These are phyloP conservation scores for Laetiporus sulphureus DNA, from an alignment of 1,284 basidiomycete species.

Conservation along the genomic window DNA sequence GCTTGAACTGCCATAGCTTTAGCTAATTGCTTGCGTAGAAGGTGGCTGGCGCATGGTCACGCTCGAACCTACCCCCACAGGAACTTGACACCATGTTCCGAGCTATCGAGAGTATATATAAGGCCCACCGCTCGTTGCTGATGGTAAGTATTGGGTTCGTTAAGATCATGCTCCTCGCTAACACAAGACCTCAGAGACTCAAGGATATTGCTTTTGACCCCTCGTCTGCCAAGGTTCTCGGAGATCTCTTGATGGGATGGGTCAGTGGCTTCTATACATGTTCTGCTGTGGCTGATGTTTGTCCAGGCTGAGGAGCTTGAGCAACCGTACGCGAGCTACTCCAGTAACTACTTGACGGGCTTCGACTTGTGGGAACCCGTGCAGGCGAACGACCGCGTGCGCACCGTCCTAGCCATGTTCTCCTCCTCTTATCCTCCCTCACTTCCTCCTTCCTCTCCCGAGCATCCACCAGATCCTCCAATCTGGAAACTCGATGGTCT, in stretches of 20 bases:
- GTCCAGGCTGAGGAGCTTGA: conserved; percentile 85
- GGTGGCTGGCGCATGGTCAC: conserved; percentile 95
- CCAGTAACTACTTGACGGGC: conserved; percentile 63
- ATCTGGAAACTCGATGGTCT: conserved; percentile 85
- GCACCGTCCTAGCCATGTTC: conserved; percentile 64
- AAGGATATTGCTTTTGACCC: conserved; percentile 93
- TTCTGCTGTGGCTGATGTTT: conserved; percentile 3
- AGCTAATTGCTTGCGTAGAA: conserved; percentile 45
- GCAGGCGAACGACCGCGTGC: conserved; percentile 67
- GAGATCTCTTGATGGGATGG: conserved; percentile 97
- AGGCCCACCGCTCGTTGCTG: conserved; percentile 80
- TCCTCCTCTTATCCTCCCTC: conserved; percentile 59
- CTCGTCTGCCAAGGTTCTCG: conserved; percentile 90
- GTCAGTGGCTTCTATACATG: conserved; percentile 38
- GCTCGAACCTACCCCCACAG: conserved; percentile 87
- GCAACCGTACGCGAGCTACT: conserved; percentile 81
- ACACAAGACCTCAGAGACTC: conserved; percentile 62
- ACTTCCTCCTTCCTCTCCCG: conserved; percentile 32
- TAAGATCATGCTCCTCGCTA: background rate
- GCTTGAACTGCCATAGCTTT: conserved; percentile 8
- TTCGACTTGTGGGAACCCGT: conserved; percentile 86
- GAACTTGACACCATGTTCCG: conserved; percentile 94
- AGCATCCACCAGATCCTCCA: conserved; percentile 32
- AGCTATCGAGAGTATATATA: conserved; percentile 87
- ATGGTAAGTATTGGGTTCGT: conserved; percentile 42